Percentiles rank a stretch among this genome's conserved stretches.
phyloP scores from a whole-genome alignment of 139 green algal species.

The Closterium sp. region DNA sequence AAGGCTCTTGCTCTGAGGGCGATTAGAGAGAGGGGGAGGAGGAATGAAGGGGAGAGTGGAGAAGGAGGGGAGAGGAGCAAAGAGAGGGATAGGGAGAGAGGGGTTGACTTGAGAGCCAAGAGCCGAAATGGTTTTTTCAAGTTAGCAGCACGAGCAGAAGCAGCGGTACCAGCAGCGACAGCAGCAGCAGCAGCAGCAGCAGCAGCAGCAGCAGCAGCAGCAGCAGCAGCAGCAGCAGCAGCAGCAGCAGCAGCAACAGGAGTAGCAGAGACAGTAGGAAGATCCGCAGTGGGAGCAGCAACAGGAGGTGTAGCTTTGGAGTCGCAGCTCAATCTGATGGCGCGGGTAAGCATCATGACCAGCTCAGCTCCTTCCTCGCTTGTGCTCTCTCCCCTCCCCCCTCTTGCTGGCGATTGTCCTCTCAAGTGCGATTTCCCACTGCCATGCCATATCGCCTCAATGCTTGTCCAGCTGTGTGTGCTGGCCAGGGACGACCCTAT shows the following conservation, averaged over 20 bases:
- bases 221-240: not conserved
- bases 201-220: slow-evolving; percentile 4
- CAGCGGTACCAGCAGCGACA: too few species aligned
- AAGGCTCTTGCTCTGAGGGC: slow-evolving; percentile 57
- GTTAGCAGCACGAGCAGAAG: not conserved
- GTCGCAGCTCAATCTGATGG: not conserved
- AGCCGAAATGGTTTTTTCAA: not conserved
- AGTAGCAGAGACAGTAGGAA: not conserved
- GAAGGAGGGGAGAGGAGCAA: not conserved
- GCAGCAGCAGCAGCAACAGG: not conserved
- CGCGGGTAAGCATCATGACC: not conserved
- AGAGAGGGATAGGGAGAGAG: not conserved
- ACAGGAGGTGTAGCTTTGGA: not conserved
- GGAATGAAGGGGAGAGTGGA: not conserved
- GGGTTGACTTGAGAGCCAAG: not conserved
- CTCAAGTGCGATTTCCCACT: not conserved
- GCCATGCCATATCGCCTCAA: not conserved
- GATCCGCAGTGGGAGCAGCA: not conserved
- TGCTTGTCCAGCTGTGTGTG: not conserved
- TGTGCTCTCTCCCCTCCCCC: too few species aligned
- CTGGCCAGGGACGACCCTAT: not conserved
- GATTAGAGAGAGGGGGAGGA: not conserved
- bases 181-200: slow-evolving; percentile 13
- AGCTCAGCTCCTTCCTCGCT: too few species aligned
- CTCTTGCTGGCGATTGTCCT: too few species aligned